Percentiles rank a stretch among this genome's conserved stretches.
phyloP scores from a whole-genome alignment of 2,329 filamentous ascomycete species.

The Aspergillus proliferans region DNA sequence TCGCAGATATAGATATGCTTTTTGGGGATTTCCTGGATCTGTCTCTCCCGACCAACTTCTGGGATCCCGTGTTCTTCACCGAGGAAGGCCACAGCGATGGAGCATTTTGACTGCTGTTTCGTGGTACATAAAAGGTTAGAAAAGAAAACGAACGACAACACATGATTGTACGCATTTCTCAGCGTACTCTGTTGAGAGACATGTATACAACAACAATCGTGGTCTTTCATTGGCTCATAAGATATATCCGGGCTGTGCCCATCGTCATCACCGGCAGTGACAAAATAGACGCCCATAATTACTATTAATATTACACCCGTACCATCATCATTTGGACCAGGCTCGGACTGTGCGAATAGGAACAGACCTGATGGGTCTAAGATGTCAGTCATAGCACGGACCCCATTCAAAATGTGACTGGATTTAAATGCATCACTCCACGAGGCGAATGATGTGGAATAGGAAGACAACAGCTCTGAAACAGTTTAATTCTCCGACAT shows the following conservation, averaged over 20 bases:
- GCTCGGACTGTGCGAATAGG: background rate
- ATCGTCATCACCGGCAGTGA: constrained; percentile 5
- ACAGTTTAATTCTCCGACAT: too few relatives aligned
- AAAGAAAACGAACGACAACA: too few relatives aligned
- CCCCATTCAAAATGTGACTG: background rate
- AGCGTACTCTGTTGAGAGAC: too few relatives aligned
- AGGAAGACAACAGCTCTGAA: too few relatives aligned
- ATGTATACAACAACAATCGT: background rate
- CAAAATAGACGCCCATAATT: background rate
- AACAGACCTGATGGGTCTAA: too few relatives aligned
- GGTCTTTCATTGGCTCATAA: background rate
- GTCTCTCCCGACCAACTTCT: constrained; percentile 31
- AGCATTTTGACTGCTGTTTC: background rate
- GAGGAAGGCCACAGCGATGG: constrained; percentile 1
- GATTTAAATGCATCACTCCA: background rate
- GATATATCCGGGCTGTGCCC: background rate
- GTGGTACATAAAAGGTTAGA: too few relatives aligned
- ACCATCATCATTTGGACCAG: background rate
- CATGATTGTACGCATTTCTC: too few relatives aligned
- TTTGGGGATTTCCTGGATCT: constrained; percentile 32
- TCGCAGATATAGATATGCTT: constrained; percentile 30
- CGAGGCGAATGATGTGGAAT: background rate
- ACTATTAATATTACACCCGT: too few relatives aligned
- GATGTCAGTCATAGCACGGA: background rate
- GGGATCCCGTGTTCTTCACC: constrained; percentile 28